Conservation (phyloP, 1,284 basidiomycete genomes). For the Cutaneotrichosporon cutaneum region DNA sequence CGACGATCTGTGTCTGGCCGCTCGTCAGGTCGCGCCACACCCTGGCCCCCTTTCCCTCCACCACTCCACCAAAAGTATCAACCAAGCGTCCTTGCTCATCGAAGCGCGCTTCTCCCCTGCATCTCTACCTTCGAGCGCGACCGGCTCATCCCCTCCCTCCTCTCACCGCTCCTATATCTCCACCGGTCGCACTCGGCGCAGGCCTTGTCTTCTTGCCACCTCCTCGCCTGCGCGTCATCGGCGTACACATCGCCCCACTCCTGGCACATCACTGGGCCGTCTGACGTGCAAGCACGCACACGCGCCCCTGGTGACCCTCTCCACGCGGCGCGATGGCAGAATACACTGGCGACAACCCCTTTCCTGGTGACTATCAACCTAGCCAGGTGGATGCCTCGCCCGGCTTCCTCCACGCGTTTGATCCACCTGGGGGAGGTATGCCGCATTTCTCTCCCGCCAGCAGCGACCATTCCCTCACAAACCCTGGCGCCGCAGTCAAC, state of each 20-base stretch:
- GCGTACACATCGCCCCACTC: neutral
- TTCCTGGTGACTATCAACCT: conserved; percentile 26
- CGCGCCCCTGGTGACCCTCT: neutral
- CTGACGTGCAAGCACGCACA: conserved; percentile 7
- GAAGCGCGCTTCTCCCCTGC: neutral
- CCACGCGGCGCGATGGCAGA: conserved; percentile 14
- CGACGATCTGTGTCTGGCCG: neutral
- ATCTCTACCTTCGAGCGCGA: neutral
- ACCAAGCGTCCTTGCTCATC: neutral
- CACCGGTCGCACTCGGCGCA: neutral
- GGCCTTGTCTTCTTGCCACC: neutral
- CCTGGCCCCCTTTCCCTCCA: neutral
- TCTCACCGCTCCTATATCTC: neutral
- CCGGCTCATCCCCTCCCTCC: neutral
- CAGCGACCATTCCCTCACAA: conserved; percentile 21
- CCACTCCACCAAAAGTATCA: neutral
- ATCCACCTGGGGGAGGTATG: conserved; percentile 9
- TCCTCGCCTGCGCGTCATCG: neutral
- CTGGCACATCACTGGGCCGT: neutral
- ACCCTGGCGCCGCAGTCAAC: conserved; percentile 8
- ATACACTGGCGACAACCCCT: conserved; percentile 20
- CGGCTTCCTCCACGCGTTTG: conserved; percentile 19
- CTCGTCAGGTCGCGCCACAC: neutral
- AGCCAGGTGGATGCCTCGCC: conserved; percentile 23
- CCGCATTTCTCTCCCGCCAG: conserved; percentile 25